Evolutionary conservation across 2,329 filamentous ascomycete species (phyloP).

Genomic region (Fusarium humuli): DNA sequence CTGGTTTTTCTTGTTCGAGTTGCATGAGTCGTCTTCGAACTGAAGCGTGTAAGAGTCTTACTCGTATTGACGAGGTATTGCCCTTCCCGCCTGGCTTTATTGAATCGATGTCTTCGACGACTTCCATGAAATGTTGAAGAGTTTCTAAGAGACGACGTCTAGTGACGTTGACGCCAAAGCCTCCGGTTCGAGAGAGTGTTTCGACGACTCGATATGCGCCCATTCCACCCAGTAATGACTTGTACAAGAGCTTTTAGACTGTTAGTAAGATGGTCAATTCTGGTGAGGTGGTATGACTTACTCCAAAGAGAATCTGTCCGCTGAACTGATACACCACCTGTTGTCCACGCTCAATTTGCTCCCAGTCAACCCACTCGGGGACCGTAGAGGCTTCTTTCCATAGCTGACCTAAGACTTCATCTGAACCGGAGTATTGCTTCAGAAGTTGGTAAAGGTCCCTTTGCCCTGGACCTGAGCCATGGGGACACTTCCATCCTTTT

Average conservation of each 20-base stretch:
- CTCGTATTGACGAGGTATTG: slow-evolving; percentile 70
- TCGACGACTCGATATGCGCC: slow-evolving; percentile 79
- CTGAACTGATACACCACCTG: slow-evolving; percentile 83
- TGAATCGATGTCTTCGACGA: slow-evolving; percentile 71
- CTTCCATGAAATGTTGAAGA: slow-evolving; percentile 79
- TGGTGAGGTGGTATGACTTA: slow-evolving; percentile 43
- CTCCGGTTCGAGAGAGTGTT: slow-evolving; percentile 78
- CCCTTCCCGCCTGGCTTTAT: slow-evolving; percentile 75
- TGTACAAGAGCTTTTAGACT: slow-evolving; percentile 64
- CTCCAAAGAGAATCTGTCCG: slow-evolving; percentile 71
- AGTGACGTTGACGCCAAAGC: slow-evolving; percentile 76
- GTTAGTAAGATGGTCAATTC: neutral
- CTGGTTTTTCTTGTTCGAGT: slow-evolving; percentile 63
- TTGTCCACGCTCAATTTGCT: slow-evolving; percentile 78
- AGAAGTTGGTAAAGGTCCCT: slow-evolving; percentile 74
- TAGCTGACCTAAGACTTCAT: slow-evolving; percentile 66
- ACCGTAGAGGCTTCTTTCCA: slow-evolving; percentile 76
- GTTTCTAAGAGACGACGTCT: slow-evolving; percentile 74
- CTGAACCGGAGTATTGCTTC: slow-evolving; percentile 64
- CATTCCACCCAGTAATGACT: slow-evolving; percentile 77
- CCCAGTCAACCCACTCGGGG: slow-evolving; percentile 83
- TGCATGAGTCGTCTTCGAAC: slow-evolving; percentile 72
- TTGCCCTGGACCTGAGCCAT: slow-evolving; percentile 45
- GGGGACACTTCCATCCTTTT: slow-evolving; percentile 47
- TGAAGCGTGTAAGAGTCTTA: slow-evolving; percentile 72